These are phyloP conservation scores for Circinella umbellata DNA, from an alignment of 371 early-diverging fungal genomes.

Conservation along the genomic window DNA sequence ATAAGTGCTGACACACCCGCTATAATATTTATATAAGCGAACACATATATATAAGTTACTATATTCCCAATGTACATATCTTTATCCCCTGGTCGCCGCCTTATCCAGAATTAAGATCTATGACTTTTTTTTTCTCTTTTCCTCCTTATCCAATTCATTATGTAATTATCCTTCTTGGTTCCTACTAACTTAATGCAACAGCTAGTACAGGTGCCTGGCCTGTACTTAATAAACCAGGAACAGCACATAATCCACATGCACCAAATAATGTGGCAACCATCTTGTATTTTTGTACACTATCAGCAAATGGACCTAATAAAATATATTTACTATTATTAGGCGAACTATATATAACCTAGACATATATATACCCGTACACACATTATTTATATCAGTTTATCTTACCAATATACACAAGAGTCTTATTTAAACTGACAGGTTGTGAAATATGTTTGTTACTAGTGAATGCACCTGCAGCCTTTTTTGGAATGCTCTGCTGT, in stretches of 20 bases:
- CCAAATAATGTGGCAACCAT: constrained; percentile 55
- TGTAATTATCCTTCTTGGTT: neutral
- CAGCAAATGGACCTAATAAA: constrained; percentile 45
- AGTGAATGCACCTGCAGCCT: constrained; percentile 33
- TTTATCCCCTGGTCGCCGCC: too few relatives aligned
- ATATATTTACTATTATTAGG: neutral
- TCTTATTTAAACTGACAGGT: constrained; percentile 32
- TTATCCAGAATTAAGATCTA: too few relatives aligned
- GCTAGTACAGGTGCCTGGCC: constrained; percentile 41
- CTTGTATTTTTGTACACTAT: constrained; percentile 51
- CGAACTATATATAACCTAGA: too few relatives aligned
- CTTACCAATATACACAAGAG: constrained; percentile 52
- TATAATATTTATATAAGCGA: constrained; percentile 10
- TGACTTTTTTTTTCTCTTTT: neutral
- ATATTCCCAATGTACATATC: too few relatives aligned
- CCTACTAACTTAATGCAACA: constrained; percentile 35
- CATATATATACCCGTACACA: neutral
- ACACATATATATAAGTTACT: too few relatives aligned
- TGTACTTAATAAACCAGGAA: constrained; percentile 45
- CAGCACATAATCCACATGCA: constrained; percentile 47
- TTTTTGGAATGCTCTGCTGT: constrained; percentile 23
- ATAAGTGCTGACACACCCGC: constrained; percentile 49
- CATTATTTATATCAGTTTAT: neutral
- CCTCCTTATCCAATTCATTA: neutral
- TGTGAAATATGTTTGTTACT: constrained; percentile 28